A percentile compares a stretch with the other conserved stretches of the same genome.
phyloP scores from a whole-genome alignment of 2,329 filamentous ascomycete species.

The Colletotrichum tamarilloi region DNA sequence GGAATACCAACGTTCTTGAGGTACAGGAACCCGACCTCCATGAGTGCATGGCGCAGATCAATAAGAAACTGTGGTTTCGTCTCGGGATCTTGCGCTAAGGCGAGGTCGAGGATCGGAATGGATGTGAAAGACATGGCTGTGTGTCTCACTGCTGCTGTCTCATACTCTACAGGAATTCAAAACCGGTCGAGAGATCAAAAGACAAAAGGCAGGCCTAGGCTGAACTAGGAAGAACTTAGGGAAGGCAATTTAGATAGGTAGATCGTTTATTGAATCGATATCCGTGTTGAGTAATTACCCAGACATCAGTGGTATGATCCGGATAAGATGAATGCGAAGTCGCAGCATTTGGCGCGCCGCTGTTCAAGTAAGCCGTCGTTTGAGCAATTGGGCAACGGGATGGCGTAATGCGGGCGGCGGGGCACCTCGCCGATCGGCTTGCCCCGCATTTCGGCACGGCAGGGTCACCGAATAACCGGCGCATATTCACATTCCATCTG shows the following conservation, averaged over 20 bases:
- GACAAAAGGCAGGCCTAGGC: background rate
- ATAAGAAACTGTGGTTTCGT: slow-evolving; percentile 80
- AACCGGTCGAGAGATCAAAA: background rate
- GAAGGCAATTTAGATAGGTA: too few relatives aligned
- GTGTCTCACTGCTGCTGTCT: background rate
- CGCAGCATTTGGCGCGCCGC: too few relatives aligned
- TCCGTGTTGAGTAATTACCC: too few relatives aligned
- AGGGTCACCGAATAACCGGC: background rate
- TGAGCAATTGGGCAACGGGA: slow-evolving; percentile 30
- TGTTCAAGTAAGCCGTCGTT: slow-evolving; percentile 1
- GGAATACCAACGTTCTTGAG: slow-evolving; percentile 83
- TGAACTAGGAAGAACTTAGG: background rate
- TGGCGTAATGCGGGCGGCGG: slow-evolving; percentile 26
- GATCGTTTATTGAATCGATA: too few relatives aligned
- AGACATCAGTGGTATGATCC: background rate
- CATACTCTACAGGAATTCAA: background rate
- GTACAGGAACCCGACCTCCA: slow-evolving; percentile 91
- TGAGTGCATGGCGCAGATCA: slow-evolving; percentile 78
- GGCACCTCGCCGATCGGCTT: slow-evolving; percentile 11
- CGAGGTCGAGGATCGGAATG: slow-evolving; percentile 83
- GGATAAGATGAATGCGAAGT: too few relatives aligned
- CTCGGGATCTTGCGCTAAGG: slow-evolving; percentile 68
- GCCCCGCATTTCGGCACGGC: slow-evolving; percentile 28
- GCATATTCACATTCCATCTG: background rate
- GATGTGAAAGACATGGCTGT: slow-evolving; percentile 74